Base-by-base conservation (phyloP, 176 grass and related monocot species). In the Oryza punctata region DNA sequence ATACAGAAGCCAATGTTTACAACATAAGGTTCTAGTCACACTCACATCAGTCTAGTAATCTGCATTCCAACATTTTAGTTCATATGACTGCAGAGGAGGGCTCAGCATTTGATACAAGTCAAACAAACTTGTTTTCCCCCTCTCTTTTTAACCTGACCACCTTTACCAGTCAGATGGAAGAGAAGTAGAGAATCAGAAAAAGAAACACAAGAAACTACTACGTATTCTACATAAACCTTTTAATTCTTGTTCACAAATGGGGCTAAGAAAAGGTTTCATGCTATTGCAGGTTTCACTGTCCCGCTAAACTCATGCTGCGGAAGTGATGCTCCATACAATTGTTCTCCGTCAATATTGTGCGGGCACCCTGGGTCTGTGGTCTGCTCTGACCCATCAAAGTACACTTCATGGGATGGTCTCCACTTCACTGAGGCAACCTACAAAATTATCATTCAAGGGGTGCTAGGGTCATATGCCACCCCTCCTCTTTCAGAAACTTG, bases 331-430 rank as follows among this genome's bases (percentile, higher is more conserved):
- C 88, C 91, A 0, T 77, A 89, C 64, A 97, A 91, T 41, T 97
- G 91, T 67, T 93, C 94, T 13, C 87, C 85, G 8, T 89, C 86
- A 9, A 82, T 96, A 89, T 19, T 89, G 69, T 97, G 94, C 5
- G 94, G 94, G 69, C 41, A 83, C 13, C 91, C 91, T 69, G 91
- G 87, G 72, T 91, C 94, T 64, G 49, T 59, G 0, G 73, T 97
- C 37, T 97, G 91, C 67, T 30, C 86, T 38, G 78, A 97, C 37
- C 89, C 94, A 59, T 97, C 91, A 32, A 89, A 84, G 72, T 97
- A 97, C 77, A 78, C 88, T 52, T 97, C 94, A 70, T 97, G 94
- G 94, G 94, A 97, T 77, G 91, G 94, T 16, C 85, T 97, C 30
- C 94, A 97, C 84, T 90, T 97, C 75, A 97, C 94, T 0, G 94